Evolutionary conservation across 306 rosid species (phyloP), one percentile per base, ranked within the genome.

Genomic region (Medicago ruthenica): DNA sequence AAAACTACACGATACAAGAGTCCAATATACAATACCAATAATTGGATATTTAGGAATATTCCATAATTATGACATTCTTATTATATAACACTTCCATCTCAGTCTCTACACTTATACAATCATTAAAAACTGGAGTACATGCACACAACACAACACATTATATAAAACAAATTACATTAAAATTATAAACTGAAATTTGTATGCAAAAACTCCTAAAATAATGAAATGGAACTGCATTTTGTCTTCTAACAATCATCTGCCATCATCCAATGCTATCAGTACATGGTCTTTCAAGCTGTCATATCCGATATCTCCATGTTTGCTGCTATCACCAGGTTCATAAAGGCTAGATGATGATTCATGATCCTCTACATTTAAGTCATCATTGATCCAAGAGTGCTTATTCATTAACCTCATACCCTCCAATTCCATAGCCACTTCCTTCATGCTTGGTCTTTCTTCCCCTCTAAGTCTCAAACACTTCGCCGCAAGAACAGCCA

Each of bases 371-470:
- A 9, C 0, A 3, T 48, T 50, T 2, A 18, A 0, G 17, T 80
- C 53, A 12, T 5, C 17, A 7, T 66, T 18, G 44, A 13, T 51
- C 85, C 62, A 53, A 2, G 71, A 71, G 7, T 67, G 74, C 12
- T 22, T 59, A n/a, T 44, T 63, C 67, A 22, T 59, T n/a, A n/a
- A 8, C 48, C 36, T 71, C 37, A 82, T 40, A 7, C 84, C 67
- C 39, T 87, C 87, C 22, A 87, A 45, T 60, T 82, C 80, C 74
- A 75, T 84, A 22, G 78, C 87, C 12, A 87, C 85, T 71, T 87
- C 79, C 73, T 79, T 87, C 87, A 84, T 84, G 65, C 40, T 64
- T 0, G 90, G 88, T 1, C 86, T 80, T 11, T 82, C 83, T n/a
- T 87, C 88, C 41, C 88, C 87, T 41, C 8, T 75, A 0, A 82